Base-by-base conservation (phyloP, 2,329 filamentous ascomycete species). In the Orbilia quercus region DNA sequence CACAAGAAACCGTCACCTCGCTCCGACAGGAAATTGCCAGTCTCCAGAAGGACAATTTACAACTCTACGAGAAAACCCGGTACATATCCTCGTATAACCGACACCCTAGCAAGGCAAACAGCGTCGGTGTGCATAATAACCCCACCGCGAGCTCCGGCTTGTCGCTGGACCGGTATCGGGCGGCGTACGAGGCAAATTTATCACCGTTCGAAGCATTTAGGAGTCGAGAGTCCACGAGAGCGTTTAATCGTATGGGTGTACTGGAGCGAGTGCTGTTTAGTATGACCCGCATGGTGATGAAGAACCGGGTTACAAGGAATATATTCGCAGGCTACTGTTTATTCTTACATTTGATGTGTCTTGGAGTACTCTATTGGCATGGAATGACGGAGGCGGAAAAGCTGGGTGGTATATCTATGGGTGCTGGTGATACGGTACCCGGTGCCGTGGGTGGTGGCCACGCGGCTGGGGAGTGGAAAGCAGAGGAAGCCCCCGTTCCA, bases 181-280 rank as follows among this genome's bases (percentile, higher is more conserved):
- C 92, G 67, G 91, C 92, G 9, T 99, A 99, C 82, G 95, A 99
- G 82, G 91, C 91, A 44, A 96, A 95, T 79, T 90, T 99, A 53
- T 96, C 92, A 9, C 95, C 95, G 0, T 99, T 99, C 80, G 93
- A 94, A 23, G 92, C 92, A 1, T 99, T 99, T 83, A 86, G 94
- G 47, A 93, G 94, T n/a, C 87, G 94, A 57, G 96, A 99, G 82
- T 93, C 91, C 38, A 90, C 92, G 5, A 85, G 96, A 51, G 95
- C 94, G 0, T 93, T 96, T 81, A 92, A 92, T 79, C 88, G 93
- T 44, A 96, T 99, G 92, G 94, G 89, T 78, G 83, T 97, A 7
- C 92, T 93, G 0, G 95, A 99, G 81, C 85, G 95, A 40, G 87
- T 92, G 51, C 90, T 99, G 2, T 96, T 96, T 81, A 93, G 92